phyloP scores from a whole-genome alignment of 345 rosid species.

The Rhizophora apiculata region DNA sequence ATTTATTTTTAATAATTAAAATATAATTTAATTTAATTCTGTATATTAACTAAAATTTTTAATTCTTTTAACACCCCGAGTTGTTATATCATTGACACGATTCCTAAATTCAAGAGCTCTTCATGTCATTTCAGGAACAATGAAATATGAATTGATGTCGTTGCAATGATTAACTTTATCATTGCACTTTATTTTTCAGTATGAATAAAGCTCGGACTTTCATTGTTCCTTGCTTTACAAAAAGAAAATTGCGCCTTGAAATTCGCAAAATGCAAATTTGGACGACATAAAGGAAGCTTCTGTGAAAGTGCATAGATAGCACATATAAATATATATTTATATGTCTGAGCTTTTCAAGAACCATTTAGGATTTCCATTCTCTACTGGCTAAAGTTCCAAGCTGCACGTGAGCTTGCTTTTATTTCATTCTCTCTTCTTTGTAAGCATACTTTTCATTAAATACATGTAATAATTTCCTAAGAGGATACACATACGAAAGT shows the following conservation, averaged over 20 bases:
- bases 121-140: too few species aligned
- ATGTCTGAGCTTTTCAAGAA: not conserved
- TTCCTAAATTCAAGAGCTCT: too few species aligned
- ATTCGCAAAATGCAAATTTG: not conserved
- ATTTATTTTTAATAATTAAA: too few species aligned
- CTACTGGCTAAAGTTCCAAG: not conserved
- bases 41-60: too few species aligned
- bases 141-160: not conserved
- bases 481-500: too few species aligned
- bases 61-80: too few species aligned
- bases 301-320: not conserved
- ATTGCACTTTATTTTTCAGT: slow-evolving; percentile 21
- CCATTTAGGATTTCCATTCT: not conserved
- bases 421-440: too few species aligned
- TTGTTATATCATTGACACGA: too few species aligned
- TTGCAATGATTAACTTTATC: slow-evolving; percentile 31
- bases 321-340: too few species aligned
- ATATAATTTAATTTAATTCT: too few species aligned
- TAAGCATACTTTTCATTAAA: too few species aligned
- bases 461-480: too few species aligned
- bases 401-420: not conserved
- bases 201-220: slow-evolving; percentile 8
- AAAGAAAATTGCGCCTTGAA: not conserved
- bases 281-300: not conserved
- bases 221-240: not conserved